Conservation (phyloP, 805 yeast species). For the Monosporozyma yasuniensis region DNA sequence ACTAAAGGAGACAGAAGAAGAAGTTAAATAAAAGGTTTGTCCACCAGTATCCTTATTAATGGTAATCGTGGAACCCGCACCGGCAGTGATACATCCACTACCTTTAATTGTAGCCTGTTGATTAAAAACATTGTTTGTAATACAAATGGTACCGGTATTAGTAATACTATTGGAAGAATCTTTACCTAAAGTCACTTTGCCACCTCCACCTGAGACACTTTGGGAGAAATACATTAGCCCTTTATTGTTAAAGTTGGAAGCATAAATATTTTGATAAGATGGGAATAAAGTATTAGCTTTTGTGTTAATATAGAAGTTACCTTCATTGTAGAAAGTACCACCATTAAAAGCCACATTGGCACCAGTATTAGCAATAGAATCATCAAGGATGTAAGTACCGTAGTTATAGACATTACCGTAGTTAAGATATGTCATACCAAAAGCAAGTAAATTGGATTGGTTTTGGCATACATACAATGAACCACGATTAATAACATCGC, state of each 20-base stretch:
- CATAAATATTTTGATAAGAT: background rate
- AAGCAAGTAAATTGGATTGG: background rate
- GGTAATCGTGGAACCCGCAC: background rate
- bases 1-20: background rate
- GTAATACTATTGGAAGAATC: background rate
- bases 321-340: constrained; percentile 2
- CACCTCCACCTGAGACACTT: background rate
- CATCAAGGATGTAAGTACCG: constrained; percentile 6
- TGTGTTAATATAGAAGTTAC: background rate
- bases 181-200: background rate
- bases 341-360: background rate
- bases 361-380: constrained; percentile 4
- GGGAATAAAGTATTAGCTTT: background rate
- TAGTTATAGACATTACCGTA: constrained; percentile 2
- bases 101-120: background rate
- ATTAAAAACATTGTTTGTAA: background rate
- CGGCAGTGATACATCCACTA: background rate
- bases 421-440: constrained; percentile 1
- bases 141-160: background rate
- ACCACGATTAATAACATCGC: background rate
- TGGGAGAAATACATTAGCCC: background rate
- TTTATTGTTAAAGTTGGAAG: background rate
- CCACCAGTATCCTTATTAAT: background rate
- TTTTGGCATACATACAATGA: background rate
- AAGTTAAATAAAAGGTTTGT: background rate